Evolutionary conservation across 306 rosid genomes (phyloP).

Genomic region (Pyrus bretschneideri): DNA sequence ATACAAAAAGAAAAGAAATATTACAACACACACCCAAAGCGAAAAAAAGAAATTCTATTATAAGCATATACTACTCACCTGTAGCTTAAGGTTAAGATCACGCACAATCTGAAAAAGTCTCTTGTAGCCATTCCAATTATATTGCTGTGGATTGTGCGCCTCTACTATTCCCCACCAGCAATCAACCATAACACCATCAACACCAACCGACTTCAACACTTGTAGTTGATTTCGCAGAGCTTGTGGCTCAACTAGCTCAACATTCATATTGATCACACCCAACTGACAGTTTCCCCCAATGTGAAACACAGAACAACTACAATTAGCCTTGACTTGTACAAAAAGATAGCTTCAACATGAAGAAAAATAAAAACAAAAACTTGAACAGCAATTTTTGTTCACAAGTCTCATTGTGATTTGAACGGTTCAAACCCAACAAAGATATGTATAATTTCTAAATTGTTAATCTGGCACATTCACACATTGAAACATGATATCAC

Average conservation of each 20-base stretch:
- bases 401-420: background rate
- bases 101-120: conserved; percentile 73
- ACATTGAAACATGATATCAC: background rate
- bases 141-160: conserved; percentile 64
- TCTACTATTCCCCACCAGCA: conserved; percentile 97
- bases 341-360: background rate
- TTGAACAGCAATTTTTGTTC: background rate
- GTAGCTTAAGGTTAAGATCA: conserved; percentile 64
- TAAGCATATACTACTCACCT: conserved; percentile 36
- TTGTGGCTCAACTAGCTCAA: conserved; percentile 71
- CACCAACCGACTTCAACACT: conserved; percentile 55
- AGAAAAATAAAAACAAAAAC: background rate
- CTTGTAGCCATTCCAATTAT: conserved; percentile 79
- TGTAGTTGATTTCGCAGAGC: conserved; percentile 51
- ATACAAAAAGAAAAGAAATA: background rate
- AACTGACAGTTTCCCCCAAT: conserved; percentile 41
- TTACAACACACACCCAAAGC: background rate
- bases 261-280: conserved; percentile 60
- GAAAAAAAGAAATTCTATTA: background rate
- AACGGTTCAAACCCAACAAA: background rate
- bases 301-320: conserved; percentile 5
- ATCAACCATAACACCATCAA: conserved; percentile 80
- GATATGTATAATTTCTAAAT: background rate
- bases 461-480: background rate
- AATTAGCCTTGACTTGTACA: background rate